Evolutionary conservation across 768 basidiomycete species (phyloP), one percentile per base, ranked within the genome.

Genomic region (Gymnopilus dilepis): DNA sequence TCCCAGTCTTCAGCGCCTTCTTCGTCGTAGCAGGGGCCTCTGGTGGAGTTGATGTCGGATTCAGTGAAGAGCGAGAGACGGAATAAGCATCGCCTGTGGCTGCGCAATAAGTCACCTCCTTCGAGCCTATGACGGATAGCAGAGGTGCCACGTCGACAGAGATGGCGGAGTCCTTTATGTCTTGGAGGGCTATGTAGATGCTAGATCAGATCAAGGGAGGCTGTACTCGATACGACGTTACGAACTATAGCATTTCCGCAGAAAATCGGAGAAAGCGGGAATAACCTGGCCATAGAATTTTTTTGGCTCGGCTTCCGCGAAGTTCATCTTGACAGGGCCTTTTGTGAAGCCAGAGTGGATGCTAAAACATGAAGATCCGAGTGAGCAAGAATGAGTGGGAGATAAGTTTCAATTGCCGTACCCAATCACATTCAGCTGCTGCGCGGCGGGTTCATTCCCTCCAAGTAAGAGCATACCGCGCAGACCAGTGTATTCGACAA

Each of bases 81-180:
- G 42, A 43, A 43, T 19, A 43, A 19, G 17, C 21, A 19, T 43
- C 42, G 17, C 42, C 42, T 9, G 42, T 19, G 9, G 42, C 42
- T n/a, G 42, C 42, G n/a, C 42, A 43, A n/a, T 43, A 43, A 9
- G 42, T 43, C 42, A 43, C 42, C n/a, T 43, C 42, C 42, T 43
- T 43, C 9, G 42, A 24, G 42, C 21, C 42, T 19, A 43, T 43
- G 22, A 43, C 21, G 19, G 42, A 43, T 9, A 43, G 42, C 9
- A 43, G 22, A 9, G 42, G 42, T 12, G 22, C 42, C 17, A 24
- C n/a, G n/a, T 43, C 42, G 8, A 43, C 22, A 24, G 42, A n/a
- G 9, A 43, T 19, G 22, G 9, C 22, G 22, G 42, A 19, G n/a
- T 19, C n/a, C 22, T 43, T 43, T 43, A 19, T 24, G 42, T 43